Conservation (phyloP, 306 rosid species). For the Ammopiptanthus mongolicus region DNA sequence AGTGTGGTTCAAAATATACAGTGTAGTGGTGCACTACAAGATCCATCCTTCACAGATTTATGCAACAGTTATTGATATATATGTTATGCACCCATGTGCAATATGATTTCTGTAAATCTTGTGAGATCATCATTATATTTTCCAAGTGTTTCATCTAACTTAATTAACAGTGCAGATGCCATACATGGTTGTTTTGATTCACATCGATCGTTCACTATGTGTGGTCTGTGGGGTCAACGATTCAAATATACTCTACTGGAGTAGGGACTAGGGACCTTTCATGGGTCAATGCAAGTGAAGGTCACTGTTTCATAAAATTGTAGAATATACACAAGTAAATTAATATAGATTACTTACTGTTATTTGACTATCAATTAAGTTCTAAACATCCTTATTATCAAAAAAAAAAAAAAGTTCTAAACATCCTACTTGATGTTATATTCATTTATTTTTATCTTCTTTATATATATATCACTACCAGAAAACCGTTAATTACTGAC, state of each 20-base stretch:
- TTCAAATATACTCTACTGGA: not conserved
- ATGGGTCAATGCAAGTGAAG: not conserved
- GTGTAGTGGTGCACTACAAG: not conserved
- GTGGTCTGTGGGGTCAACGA: constrained; percentile 22
- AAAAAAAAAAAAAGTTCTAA: too few species aligned
- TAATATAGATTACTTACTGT: too few species aligned
- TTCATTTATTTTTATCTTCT: too few species aligned
- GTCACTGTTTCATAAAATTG: constrained; percentile 14
- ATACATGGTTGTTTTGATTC: constrained; percentile 14
- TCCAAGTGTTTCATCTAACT: not conserved
- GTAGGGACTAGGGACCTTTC: constrained; percentile 9
- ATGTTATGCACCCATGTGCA: constrained; percentile 33
- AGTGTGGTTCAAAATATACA: too few species aligned
- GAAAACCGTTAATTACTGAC: too few species aligned
- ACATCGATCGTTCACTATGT: constrained; percentile 4
- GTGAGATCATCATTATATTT: constrained; percentile 22
- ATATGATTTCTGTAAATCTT: constrained; percentile 17
- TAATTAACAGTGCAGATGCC: not conserved
- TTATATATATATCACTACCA: too few species aligned
- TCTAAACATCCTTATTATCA: too few species aligned
- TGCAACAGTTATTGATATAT: not conserved
- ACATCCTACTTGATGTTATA: too few species aligned
- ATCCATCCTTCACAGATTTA: constrained; percentile 5
- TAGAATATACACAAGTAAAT: not conserved
- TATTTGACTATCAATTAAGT: too few species aligned